Percentiles rank a stretch among this genome's conserved stretches.
Evolutionary conservation across 2,329 filamentous ascomycete genomes (phyloP).

Genomic region (Colletotrichum chlorophyti): DNA sequence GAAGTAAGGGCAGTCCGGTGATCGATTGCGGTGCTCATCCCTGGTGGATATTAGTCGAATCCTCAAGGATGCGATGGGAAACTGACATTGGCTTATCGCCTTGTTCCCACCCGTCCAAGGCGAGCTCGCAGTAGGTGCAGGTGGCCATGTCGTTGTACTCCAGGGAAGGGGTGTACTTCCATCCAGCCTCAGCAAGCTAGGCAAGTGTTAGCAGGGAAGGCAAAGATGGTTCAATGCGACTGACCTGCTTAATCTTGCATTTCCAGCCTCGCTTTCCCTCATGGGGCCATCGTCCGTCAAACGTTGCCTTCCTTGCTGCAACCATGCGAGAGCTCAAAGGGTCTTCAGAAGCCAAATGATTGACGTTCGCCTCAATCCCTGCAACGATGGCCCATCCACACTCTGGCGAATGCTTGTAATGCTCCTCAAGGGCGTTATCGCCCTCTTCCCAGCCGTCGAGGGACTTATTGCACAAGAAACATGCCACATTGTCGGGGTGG

Average conservation of each 20-base stretch:
- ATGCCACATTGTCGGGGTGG: constrained; percentile 86
- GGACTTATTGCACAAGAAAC: constrained; percentile 84
- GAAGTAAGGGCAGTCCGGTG: constrained; percentile 85
- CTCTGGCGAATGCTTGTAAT: constrained; percentile 79
- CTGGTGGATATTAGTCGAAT: constrained; percentile 50
- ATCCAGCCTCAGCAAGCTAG: constrained; percentile 88
- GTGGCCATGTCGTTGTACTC: constrained; percentile 90
- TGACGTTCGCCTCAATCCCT: constrained; percentile 66
- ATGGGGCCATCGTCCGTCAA: constrained; percentile 86
- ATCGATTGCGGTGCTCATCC: constrained; percentile 84
- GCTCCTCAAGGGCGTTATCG: constrained; percentile 84
- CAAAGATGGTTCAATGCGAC: constrained; percentile 27
- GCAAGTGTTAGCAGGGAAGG: constrained; percentile 11
- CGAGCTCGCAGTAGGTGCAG: constrained; percentile 89
- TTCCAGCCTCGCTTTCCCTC: constrained; percentile 88
- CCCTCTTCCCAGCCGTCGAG: constrained; percentile 92
- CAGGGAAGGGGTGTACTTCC: constrained; percentile 87
- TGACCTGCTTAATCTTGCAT: constrained; percentile 86
- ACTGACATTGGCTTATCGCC: constrained; percentile 86
- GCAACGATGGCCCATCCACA: constrained; percentile 88
- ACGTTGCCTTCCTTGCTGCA: constrained; percentile 82
- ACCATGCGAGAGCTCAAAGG: constrained; percentile 75
- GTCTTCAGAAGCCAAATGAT: constrained; percentile 72
- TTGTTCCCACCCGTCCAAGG: constrained; percentile 93
- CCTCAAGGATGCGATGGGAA: constrained; percentile 16